Evolutionary conservation across 768 basidiomycete species (phyloP).

Genomic region (Leucogyrophana mollusca): DNA sequence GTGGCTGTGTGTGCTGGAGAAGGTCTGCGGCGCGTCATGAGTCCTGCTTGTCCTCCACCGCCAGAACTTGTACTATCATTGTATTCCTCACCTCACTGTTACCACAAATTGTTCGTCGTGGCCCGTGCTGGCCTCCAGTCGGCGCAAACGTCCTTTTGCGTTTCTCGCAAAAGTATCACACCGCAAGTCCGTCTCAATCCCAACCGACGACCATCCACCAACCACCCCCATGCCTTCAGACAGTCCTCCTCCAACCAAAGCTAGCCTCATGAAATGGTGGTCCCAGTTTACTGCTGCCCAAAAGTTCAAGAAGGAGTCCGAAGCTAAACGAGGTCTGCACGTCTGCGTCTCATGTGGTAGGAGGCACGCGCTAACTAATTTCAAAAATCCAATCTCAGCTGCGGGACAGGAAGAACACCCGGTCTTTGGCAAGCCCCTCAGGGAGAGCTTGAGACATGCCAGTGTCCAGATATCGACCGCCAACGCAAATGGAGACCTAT

Average conservation of each 20-base stretch:
- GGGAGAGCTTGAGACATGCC: slow-evolving; percentile 81
- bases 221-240: slow-evolving; percentile 26
- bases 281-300: slow-evolving; percentile 68
- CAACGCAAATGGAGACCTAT: slow-evolving; percentile 76
- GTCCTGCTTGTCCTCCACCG: neutral
- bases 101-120: slow-evolving; percentile 10
- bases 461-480: slow-evolving; percentile 93
- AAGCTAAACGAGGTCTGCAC: slow-evolving; percentile 37
- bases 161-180: neutral
- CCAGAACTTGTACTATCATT: neutral
- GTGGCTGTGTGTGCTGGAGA: neutral
- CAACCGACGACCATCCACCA: neutral
- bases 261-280: slow-evolving; percentile 81
- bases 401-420: slow-evolving; percentile 39
- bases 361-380: neutral
- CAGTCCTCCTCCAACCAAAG: slow-evolving; percentile 43
- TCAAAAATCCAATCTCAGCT: slow-evolving; percentile 10
- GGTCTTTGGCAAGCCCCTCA: slow-evolving; percentile 86
- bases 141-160: neutral
- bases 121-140: slow-evolving; percentile 11
- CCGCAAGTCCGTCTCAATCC: neutral
- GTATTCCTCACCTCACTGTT: too few species aligned
- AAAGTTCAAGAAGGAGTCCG: slow-evolving; percentile 56
- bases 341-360: too few species aligned
- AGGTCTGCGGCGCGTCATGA: neutral